Evolutionary conservation across 257 asterid species (phyloP), one percentile per base, ranked within the genome.

Genomic region (Lantana camara): DNA sequence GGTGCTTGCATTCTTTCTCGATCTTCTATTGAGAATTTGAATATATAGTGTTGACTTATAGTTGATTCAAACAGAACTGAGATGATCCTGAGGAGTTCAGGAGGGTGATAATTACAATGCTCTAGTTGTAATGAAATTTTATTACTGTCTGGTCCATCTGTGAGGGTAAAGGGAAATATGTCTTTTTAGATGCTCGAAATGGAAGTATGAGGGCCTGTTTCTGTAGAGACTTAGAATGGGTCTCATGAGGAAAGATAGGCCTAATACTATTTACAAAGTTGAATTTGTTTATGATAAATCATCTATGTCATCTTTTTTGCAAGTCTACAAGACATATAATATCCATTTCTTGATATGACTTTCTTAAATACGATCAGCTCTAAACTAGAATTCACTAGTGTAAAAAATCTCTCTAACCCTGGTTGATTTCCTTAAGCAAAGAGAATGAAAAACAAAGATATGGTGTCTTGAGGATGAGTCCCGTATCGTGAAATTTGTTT

Each of bases 81-180:
- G 65, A 38, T 23, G 70, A 46, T 38, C 23, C 44, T 42, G 22
- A 32, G 14, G 64, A 12, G 42, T 42, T 45, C 12, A 21, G 3
- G 40, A 56, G 50, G 53, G 27, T 24, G 37, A 50, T 45, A 57
- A 10, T 30, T 20, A 46, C 6, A 55, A 57, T 32, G 58, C 60
- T 54, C 37, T 4, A n/a, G 15, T 41, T 61, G 45, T 71, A 37
- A 32, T 49, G 11, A 5, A 17, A 61, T 44, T 45, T 30, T 15
- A 10, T 29, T 30, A 4, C 37, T 55, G 56, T 61, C 47, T 27
- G 59, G 49, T 42, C 29, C 34, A 46, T 27, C 45, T 23, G n/a
- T n/a, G 51, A 57, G 22, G 5, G 14, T 9, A 44, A 3, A 23
- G 48, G 48, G 15, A 52, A 10, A 11, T 40, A 45, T 17, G 9